Percentiles rank a stretch among this genome's conserved stretches.
Conservation (phyloP, 768 basidiomycete genomes). For the Serendipita sp. region DNA sequence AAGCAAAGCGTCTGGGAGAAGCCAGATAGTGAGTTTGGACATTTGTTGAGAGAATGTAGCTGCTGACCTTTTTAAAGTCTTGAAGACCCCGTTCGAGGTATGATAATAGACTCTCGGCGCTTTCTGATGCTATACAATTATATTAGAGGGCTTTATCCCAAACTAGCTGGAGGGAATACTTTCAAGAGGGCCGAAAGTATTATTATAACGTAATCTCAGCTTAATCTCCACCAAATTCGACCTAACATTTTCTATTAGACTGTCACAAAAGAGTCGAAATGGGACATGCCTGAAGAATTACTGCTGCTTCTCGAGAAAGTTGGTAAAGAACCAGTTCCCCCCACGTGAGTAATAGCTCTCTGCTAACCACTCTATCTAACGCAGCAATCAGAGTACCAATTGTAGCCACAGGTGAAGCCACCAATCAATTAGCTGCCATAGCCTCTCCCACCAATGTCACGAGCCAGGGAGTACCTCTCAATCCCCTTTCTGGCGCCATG, state of each 20-base stretch:
- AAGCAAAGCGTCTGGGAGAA: slow-evolving; percentile 97
- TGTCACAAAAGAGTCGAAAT: slow-evolving; percentile 83
- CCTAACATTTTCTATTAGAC: slow-evolving; percentile 29
- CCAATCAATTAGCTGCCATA: slow-evolving; percentile 7
- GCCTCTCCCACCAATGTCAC: slow-evolving; percentile 2
- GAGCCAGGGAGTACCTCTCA: slow-evolving; percentile 6
- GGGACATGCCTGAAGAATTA: slow-evolving; percentile 94
- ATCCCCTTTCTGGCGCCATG: slow-evolving; percentile 7
- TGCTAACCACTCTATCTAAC: too few species aligned
- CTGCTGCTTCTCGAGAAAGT: slow-evolving; percentile 69
- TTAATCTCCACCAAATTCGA: neutral
- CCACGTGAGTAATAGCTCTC: neutral
- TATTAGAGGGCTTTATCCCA: slow-evolving; percentile 65
- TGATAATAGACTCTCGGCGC: slow-evolving; percentile 11
- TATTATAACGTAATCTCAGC: slow-evolving; percentile 56
- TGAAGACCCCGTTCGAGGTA: slow-evolving; percentile 88
- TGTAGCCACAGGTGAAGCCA: neutral
- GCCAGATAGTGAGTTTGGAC: slow-evolving; percentile 53
- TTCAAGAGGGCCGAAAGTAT: slow-evolving; percentile 79
- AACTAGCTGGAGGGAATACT: slow-evolving; percentile 95
- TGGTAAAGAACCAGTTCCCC: slow-evolving; percentile 41
- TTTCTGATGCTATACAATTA: slow-evolving; percentile 5
- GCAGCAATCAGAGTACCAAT: neutral
- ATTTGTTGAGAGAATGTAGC: too few species aligned
- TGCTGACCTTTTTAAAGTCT: slow-evolving; percentile 27